Conservation (phyloP, 306 rosid species). For the Comarum palustre region DNA sequence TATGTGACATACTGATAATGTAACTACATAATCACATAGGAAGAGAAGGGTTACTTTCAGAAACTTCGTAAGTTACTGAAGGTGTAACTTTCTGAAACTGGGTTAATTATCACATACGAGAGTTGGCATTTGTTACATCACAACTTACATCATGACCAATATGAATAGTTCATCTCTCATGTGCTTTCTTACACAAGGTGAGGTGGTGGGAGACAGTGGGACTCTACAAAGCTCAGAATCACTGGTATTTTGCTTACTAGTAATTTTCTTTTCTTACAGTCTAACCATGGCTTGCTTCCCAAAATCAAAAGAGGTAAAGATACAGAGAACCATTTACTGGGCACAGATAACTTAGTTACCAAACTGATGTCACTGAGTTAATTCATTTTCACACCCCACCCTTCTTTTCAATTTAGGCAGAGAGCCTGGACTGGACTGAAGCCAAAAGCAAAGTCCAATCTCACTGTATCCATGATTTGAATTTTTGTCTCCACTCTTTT, state of each 20-base stretch:
- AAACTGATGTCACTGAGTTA: background rate
- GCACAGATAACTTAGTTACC: background rate
- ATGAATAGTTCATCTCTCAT: background rate
- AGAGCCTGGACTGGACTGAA: background rate
- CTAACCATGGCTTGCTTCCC: background rate
- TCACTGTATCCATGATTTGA: conserved; percentile 2
- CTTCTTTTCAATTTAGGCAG: background rate
- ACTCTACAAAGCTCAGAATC: background rate
- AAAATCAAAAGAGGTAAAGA: conserved; percentile 8
- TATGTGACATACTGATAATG: background rate
- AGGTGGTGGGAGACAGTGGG: background rate
- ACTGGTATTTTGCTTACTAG: background rate
- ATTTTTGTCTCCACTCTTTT: background rate
- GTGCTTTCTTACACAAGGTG: background rate
- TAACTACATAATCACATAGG: background rate
- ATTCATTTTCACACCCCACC: conserved; percentile 8
- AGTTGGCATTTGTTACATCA: too few relatives aligned
- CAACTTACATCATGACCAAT: too few relatives aligned
- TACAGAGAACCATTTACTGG: background rate
- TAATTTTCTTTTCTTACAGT: background rate
- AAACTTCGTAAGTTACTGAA: too few relatives aligned
- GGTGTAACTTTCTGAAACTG: background rate
- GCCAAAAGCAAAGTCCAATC: background rate
- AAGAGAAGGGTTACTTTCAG: background rate
- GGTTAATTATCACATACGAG: background rate